A percentile compares a stretch with the other conserved stretches of the same genome.
These are phyloP conservation scores for Epichloe typhina DNA, from an alignment of 2,329 filamentous ascomycete genomes.

Conservation along the genomic window DNA sequence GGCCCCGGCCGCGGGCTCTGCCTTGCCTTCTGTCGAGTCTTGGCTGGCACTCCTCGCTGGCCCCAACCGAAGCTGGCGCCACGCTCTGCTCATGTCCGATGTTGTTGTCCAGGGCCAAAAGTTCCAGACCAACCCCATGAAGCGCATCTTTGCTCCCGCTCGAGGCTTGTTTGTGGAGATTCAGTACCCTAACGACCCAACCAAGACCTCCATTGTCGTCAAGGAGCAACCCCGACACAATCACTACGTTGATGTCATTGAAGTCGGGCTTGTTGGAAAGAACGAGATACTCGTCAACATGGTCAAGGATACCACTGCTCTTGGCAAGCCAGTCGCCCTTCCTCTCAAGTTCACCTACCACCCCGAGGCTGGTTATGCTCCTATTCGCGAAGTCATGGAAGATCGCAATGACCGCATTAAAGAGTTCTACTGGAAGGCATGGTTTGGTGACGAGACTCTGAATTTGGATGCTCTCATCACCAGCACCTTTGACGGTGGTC, in stretches of 20 bases:
- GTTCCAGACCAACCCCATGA: slow-evolving; percentile 94
- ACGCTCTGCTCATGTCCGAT: slow-evolving; percentile 86
- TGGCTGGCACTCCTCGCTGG: slow-evolving; percentile 88
- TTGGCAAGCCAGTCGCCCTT: slow-evolving; percentile 69
- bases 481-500: slow-evolving; percentile 80
- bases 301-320: slow-evolving; percentile 83
- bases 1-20: slow-evolving; percentile 55
- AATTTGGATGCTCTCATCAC: slow-evolving; percentile 78
- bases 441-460: slow-evolving; percentile 80
- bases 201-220: slow-evolving; percentile 74
- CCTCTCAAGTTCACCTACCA: slow-evolving; percentile 86
- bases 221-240: slow-evolving; percentile 78
- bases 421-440: slow-evolving; percentile 96
- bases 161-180: slow-evolving; percentile 87
- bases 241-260: slow-evolving; percentile 77
- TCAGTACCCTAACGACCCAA: slow-evolving; percentile 62
- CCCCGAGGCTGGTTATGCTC: slow-evolving; percentile 92
- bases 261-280: slow-evolving; percentile 61
- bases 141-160: slow-evolving; percentile 75
- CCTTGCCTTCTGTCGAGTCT: slow-evolving; percentile 64
- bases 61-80: slow-evolving; percentile 76
- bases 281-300: slow-evolving; percentile 79
- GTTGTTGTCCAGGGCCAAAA: slow-evolving; percentile 91
- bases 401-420: slow-evolving; percentile 96
- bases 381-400: slow-evolving; percentile 92